Evolutionary conservation across 164 flowering plant species (phyloP), one percentile per base, ranked within the genome.

Genomic region (Magnolia officinalis): DNA sequence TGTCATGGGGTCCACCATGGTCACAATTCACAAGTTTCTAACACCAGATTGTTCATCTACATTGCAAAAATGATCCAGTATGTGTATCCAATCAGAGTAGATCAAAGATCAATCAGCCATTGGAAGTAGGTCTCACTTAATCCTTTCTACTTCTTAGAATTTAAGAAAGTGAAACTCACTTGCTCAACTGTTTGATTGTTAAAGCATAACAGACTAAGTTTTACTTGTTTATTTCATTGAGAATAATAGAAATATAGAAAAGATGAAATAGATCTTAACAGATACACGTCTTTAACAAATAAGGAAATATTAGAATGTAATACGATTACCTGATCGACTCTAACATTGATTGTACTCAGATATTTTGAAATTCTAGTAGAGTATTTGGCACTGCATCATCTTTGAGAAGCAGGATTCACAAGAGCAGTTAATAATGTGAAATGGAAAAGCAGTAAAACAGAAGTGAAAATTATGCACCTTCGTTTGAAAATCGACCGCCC

Each of bases 401-500:
- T 55, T 55, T 16, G 61, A 55, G 18, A 55, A 16, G 10, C 6
- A 55, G 61, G 61, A 55, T 55, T 55, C 18, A 26, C 29, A 26
- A 26, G 29, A 26, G 29, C 29, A 26, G 29, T 26, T 26, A 26
- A 26, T 26, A 26, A 26, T 26, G 29, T 26, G 29, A 16, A 55
- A 55, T 16, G 61, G 61, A 16, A 55, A 55, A 55, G 61, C 61
- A 2, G 61, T 8, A 16, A 11, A 55, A 55, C 45, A 37, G 45
- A 37, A 37, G 45, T 37, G 26, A 9, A 18, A 21, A 64, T 7
- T n/a, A 3, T 31, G 18, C 9, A 91, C 95, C 89, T 88, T 84
- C 71, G 67, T 82, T 72, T 82, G 83, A 80, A 92, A 90, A 86
- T 89, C 91, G 67, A 81, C 92, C 71, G 81, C 82, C 63, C 67